Conservation (phyloP, 2,329 filamentous ascomycete species). For the Penicillium sp. region DNA sequence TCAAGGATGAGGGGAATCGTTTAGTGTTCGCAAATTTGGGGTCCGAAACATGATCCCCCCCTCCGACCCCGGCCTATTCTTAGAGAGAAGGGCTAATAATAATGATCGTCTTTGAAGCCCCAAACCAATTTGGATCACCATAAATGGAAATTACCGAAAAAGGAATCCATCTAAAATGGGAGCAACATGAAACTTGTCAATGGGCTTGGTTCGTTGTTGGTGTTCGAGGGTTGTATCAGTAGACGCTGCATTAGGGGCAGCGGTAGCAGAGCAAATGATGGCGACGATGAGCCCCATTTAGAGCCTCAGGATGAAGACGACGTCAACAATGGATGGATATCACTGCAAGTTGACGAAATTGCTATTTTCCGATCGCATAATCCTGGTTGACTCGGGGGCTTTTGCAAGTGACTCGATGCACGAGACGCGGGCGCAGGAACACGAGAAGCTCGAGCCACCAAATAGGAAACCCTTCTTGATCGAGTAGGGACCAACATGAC, state of each 20-base stretch:
- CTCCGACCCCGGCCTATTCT: conserved; percentile 11
- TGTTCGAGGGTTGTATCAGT: conserved; percentile 12
- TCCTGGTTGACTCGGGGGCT: not conserved
- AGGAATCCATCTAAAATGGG: not conserved
- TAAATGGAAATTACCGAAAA: conserved; percentile 7
- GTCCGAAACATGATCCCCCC: conserved; percentile 7
- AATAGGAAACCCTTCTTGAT: not conserved
- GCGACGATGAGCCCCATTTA: not conserved
- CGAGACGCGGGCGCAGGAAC: conserved; percentile 22
- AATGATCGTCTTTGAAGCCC: not conserved
- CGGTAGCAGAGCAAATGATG: conserved; percentile 18
- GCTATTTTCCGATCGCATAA: conserved; percentile 1
- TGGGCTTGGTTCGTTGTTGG: not conserved
- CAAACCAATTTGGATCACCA: not conserved
- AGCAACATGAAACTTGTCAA: not conserved
- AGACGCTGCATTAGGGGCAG: conserved; percentile 17
- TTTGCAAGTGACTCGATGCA: conserved; percentile 14
- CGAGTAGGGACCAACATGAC: not conserved
- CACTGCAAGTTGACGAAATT: conserved; percentile 8
- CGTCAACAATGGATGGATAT: conserved; percentile 2
- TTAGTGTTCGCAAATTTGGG: conserved; percentile 4
- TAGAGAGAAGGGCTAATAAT: not conserved
- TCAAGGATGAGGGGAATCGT: conserved; percentile 3
- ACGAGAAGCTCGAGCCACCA: conserved; percentile 24
- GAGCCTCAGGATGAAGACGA: conserved; percentile 4